Conservation (phyloP, 1,139 yeast genomes). For the Magnusiomyces tetraspermus region DNA sequence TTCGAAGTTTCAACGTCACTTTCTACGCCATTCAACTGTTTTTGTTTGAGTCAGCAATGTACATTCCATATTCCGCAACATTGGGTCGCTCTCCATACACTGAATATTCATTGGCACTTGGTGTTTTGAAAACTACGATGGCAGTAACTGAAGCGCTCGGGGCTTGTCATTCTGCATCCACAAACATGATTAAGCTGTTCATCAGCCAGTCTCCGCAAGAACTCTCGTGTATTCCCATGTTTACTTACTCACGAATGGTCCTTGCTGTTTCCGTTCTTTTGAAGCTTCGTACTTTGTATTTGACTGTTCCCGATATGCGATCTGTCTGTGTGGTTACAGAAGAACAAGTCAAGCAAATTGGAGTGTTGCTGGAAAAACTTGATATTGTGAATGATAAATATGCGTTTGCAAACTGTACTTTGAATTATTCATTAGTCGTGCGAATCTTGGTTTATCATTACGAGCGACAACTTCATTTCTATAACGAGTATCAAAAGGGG, state of each 20-base stretch:
- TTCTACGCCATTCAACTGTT: constrained; percentile 60
- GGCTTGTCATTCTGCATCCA: constrained; percentile 21
- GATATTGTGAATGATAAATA: constrained; percentile 18
- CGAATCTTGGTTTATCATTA: constrained; percentile 25
- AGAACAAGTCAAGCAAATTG: constrained; percentile 40
- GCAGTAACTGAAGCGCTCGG: constrained; percentile 21
- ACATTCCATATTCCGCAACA: constrained; percentile 22
- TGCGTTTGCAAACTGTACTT: constrained; percentile 24
- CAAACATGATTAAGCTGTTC: constrained; percentile 19
- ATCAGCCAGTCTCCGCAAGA: constrained; percentile 15
- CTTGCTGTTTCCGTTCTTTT: constrained; percentile 61
- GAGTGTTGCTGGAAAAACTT: constrained; percentile 34
- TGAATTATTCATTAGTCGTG: constrained; percentile 23
- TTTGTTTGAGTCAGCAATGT: constrained; percentile 52
- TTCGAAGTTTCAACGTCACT: constrained; percentile 1
- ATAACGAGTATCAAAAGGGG: background rate
- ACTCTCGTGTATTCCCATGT: constrained; percentile 50
- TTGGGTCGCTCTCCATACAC: constrained; percentile 33
- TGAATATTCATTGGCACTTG: constrained; percentile 29
- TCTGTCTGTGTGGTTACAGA: constrained; percentile 36
- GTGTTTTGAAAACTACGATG: constrained; percentile 18
- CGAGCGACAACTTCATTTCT: constrained; percentile 22
- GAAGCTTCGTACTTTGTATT: constrained; percentile 46
- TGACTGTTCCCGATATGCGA: constrained; percentile 41
- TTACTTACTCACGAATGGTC: constrained; percentile 53